Evolutionary conservation across 805 yeast genomes (phyloP).

Genomic region (Pichia sporocuriosa): DNA sequence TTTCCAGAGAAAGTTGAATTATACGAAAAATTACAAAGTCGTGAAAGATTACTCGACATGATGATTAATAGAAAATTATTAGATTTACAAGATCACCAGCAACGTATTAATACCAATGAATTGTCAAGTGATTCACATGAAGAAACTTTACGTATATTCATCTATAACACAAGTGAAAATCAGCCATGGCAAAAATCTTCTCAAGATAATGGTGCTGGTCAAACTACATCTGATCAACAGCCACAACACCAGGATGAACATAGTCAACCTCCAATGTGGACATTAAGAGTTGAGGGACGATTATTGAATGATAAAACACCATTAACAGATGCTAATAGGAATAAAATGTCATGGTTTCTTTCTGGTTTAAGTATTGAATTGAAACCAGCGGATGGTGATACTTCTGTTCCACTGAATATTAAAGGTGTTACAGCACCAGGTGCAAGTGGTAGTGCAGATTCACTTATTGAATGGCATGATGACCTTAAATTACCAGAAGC

Average conservation of each 20-base stretch:
- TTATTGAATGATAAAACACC: slow-evolving; percentile 43
- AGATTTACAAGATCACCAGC: slow-evolving; percentile 69
- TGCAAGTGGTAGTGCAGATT: slow-evolving; percentile 24
- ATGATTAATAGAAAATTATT: slow-evolving; percentile 74
- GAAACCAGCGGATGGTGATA: slow-evolving; percentile 24
- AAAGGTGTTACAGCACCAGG: slow-evolving; percentile 16
- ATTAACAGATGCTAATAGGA: slow-evolving; percentile 42
- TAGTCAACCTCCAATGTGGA: slow-evolving; percentile 54
- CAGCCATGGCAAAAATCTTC: slow-evolving; percentile 74
- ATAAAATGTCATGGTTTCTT: slow-evolving; percentile 71
- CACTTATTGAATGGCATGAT: slow-evolving; percentile 87
- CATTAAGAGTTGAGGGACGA: slow-evolving; percentile 83
- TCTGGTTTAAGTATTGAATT: slow-evolving; percentile 83
- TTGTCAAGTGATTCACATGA: slow-evolving; percentile 35
- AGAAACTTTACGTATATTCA: slow-evolving; percentile 65
- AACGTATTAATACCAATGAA: slow-evolving; percentile 25
- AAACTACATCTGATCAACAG: neutral
- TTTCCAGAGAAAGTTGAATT: slow-evolving; percentile 49
- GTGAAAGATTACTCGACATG: slow-evolving; percentile 79
- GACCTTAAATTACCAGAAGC: slow-evolving; percentile 33
- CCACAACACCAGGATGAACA: too few species aligned
- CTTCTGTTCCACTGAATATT: slow-evolving; percentile 18
- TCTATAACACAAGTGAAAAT: slow-evolving; percentile 75
- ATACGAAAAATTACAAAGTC: slow-evolving; percentile 64
- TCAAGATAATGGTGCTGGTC: neutral